These are phyloP conservation scores for Neonectria ditissima DNA, from an alignment of 2,329 filamentous ascomycete species.

Conservation along the genomic window DNA sequence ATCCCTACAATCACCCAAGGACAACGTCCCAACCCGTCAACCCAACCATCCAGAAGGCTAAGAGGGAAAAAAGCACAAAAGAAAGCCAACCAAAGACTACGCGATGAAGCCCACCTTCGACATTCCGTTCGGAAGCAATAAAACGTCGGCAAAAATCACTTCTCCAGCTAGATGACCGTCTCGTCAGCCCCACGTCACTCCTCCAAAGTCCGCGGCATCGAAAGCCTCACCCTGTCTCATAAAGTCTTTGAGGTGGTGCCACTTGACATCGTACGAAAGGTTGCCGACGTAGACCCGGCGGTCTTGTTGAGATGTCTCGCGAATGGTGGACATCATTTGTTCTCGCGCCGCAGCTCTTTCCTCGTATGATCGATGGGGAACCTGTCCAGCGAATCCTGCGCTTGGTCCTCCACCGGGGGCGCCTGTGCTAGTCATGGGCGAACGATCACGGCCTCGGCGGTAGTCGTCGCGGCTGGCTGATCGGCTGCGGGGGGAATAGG, in stretches of 20 bases:
- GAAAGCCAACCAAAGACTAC: slow-evolving; percentile 88
- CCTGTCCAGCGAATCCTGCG: slow-evolving; percentile 70
- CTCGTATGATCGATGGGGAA: slow-evolving; percentile 81
- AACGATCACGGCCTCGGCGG: slow-evolving; percentile 80
- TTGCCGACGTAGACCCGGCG: slow-evolving; percentile 99
- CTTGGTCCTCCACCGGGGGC: slow-evolving; percentile 77
- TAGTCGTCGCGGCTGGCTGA: slow-evolving; percentile 82
- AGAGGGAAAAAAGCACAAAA: slow-evolving; percentile 77
- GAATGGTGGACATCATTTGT: slow-evolving; percentile 94
- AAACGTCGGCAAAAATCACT: slow-evolving; percentile 98
- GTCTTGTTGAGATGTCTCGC: slow-evolving; percentile 97
- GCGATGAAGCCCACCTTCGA: slow-evolving; percentile 99
- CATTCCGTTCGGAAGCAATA: slow-evolving; percentile 99
- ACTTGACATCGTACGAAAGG: slow-evolving; percentile 99
- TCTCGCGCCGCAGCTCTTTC: slow-evolving; percentile 87
- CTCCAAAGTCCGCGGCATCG: slow-evolving; percentile 41
- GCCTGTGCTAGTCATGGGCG: slow-evolving; percentile 85
- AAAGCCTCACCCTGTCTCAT: slow-evolving; percentile 93
- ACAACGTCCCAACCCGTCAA: slow-evolving; percentile 98
- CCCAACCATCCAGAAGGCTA: slow-evolving; percentile 88
- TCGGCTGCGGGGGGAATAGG: slow-evolving; percentile 82
- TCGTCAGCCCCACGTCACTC: slow-evolving; percentile 54
- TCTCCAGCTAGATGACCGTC: slow-evolving; percentile 81
- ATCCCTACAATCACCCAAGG: slow-evolving; percentile 96
- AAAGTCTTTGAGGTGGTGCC: slow-evolving; percentile 99